Conservation (phyloP, 257 asterid genomes). For the Solanum chaucha region DNA sequence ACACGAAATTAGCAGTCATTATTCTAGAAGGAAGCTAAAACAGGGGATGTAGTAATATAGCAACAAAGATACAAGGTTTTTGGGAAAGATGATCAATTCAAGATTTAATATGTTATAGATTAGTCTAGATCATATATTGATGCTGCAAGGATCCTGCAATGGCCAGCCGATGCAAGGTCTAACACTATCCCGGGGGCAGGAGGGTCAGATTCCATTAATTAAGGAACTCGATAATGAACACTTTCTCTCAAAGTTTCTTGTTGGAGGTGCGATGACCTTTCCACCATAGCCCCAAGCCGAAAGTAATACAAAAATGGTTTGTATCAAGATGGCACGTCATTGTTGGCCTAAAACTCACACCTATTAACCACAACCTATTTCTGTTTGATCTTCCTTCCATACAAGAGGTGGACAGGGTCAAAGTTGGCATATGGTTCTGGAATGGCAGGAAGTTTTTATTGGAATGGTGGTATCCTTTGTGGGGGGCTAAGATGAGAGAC, state of each 20-base stretch:
- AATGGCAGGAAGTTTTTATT: neutral
- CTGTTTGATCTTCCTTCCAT: neutral
- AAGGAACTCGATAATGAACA: neutral
- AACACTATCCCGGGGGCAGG: neutral
- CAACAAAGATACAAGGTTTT: no score
- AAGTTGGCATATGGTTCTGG: neutral
- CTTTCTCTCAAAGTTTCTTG: neutral
- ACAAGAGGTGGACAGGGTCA: neutral
- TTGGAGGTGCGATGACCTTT: neutral
- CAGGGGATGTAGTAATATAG: neutral
- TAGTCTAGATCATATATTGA: neutral
- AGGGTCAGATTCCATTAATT: neutral
- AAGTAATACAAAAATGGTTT: neutral
- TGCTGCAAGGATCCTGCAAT: neutral
- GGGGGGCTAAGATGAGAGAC: neutral
- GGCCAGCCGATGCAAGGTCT: neutral
- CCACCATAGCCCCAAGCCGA: neutral
- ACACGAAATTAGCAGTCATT: neutral
- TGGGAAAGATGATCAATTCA: neutral
- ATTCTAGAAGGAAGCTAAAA: neutral
- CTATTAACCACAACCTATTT: neutral
- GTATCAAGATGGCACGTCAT: neutral
- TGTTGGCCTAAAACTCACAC: neutral
- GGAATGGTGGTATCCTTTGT: neutral
- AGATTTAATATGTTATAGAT: neutral